Base-by-base conservation (phyloP, 75 land plant species). In the Cunninghamia lanceolata region DNA sequence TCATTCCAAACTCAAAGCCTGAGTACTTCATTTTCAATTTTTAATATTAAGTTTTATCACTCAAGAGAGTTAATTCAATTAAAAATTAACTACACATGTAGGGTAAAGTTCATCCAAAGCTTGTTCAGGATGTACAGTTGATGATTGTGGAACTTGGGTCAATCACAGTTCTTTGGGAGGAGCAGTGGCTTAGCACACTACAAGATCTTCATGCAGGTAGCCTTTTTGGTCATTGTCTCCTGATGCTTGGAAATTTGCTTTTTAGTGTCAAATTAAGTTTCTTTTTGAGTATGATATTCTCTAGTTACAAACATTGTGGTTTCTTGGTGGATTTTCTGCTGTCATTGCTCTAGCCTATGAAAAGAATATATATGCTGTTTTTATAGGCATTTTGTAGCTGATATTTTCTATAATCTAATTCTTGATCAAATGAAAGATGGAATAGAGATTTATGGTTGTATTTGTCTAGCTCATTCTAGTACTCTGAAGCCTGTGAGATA, bases 111-210 rank as follows among this genome's bases (percentile, higher is more conserved):
- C 95, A 98, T 86, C 99, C 99, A 71, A 95, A 94, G 81, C 87
- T 98, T 74, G 90, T 97, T 84, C 90, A 94, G 85, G 99, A 97
- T 90, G 99, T 94, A 85, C 93, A 92, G 79, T 88, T 97, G 32
- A 90, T 96, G 90, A 98, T 97, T 43, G 88, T 89, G 83, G 99
- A 98, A 89, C 94, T 98, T 56, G 98, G 92, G 70, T 87, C 89
- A 70, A 92, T 98, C 13, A 98, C 99, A 46, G 96, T 98, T 81
- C 96, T 98, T 82, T 98, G 99, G 99, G 99, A 98, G 84, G 99
- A 98, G 84, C 93, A 92, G 53, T 98, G 99, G 99, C 95, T 98
- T 42, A 93, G 96, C 91, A 98, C 99, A 50, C 94, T 98, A 88
- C 99, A 98, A 87, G 99, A 98, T 91, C 96, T 98, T 85, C 99